These are phyloP conservation scores for Marsdenia floribunda DNA, from an alignment of 257 asterid genomes.

Conservation along the genomic window DNA sequence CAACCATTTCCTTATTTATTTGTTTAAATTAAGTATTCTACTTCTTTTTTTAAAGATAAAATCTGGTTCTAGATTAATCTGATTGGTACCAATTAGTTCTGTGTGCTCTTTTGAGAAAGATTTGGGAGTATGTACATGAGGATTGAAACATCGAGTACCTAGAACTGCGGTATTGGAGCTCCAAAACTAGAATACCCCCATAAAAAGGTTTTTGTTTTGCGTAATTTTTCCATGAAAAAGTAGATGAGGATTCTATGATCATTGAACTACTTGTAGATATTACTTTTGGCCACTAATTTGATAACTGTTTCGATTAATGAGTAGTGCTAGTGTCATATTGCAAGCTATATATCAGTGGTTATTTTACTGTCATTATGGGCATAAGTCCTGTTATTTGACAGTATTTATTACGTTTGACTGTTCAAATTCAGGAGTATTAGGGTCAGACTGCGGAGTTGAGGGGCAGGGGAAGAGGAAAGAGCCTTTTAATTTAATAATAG, in stretches of 20 bases:
- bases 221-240: not conserved
- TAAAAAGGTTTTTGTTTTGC: not conserved
- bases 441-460: not conserved
- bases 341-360: not conserved
- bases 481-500: not conserved
- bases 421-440: not conserved
- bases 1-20: constrained; percentile 16
- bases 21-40: not conserved
- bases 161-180: not conserved
- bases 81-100: not conserved
- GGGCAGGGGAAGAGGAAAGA: not conserved
- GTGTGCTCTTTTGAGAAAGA: not conserved
- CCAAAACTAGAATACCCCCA: not conserved
- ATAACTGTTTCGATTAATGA: too few relatives aligned
- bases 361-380: not conserved
- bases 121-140: not conserved
- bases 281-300: not conserved
- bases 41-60: not conserved
- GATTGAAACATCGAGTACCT: not conserved
- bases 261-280: not conserved
- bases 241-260: not conserved
- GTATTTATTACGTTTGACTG: not conserved
- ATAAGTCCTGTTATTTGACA: not conserved
- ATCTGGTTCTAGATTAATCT: not conserved
- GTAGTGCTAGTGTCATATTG: not conserved